These are phyloP conservation scores for Pythium graminicola DNA, from an alignment of 352 stramenopile genomes.

Conservation along the genomic window DNA sequence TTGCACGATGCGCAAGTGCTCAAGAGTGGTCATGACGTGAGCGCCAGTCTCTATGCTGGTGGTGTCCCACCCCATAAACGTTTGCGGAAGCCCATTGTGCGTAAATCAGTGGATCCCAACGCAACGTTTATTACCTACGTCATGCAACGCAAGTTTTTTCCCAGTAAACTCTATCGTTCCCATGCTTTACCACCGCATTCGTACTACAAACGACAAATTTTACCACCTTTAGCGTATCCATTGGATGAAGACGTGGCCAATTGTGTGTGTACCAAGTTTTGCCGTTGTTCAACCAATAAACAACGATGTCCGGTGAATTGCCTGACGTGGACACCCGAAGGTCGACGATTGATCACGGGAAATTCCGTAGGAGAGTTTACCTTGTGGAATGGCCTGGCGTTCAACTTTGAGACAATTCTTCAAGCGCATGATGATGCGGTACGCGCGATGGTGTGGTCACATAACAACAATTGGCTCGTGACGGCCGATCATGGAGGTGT, in stretches of 20 bases:
- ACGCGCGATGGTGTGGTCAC: slow-evolving; percentile 87
- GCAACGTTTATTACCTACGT: slow-evolving; percentile 81
- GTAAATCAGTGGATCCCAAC: slow-evolving; percentile 83
- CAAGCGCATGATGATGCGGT: slow-evolving; percentile 86
- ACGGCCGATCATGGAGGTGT: slow-evolving; percentile 86
- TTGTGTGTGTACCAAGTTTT: slow-evolving; percentile 85
- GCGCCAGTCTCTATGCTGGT: slow-evolving; percentile 55
- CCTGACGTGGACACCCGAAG: slow-evolving; percentile 95
- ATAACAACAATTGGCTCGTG: slow-evolving; percentile 88
- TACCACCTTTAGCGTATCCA: slow-evolving; percentile 58
- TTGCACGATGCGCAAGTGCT: slow-evolving; percentile 73
- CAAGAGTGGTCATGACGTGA: slow-evolving; percentile 70
- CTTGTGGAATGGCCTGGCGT: slow-evolving; percentile 96
- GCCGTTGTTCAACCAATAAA: slow-evolving; percentile 87
- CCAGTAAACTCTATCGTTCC: slow-evolving; percentile 38
- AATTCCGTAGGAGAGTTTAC: slow-evolving; percentile 97
- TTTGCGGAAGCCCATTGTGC: slow-evolving; percentile 83
- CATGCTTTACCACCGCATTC: slow-evolving; percentile 66
- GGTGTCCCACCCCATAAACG: slow-evolving; percentile 71
- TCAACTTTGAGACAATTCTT: slow-evolving; percentile 97
- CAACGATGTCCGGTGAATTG: slow-evolving; percentile 89
- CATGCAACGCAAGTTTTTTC: slow-evolving; percentile 63
- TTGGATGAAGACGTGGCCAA: slow-evolving; percentile 62
- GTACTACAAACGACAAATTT: slow-evolving; percentile 81
- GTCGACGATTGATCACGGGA: slow-evolving; percentile 92